Evolutionary conservation across 2,329 filamentous ascomycete species (phyloP), one percentile per base, ranked within the genome.

Genomic region (Trichocomaceae sp.): DNA sequence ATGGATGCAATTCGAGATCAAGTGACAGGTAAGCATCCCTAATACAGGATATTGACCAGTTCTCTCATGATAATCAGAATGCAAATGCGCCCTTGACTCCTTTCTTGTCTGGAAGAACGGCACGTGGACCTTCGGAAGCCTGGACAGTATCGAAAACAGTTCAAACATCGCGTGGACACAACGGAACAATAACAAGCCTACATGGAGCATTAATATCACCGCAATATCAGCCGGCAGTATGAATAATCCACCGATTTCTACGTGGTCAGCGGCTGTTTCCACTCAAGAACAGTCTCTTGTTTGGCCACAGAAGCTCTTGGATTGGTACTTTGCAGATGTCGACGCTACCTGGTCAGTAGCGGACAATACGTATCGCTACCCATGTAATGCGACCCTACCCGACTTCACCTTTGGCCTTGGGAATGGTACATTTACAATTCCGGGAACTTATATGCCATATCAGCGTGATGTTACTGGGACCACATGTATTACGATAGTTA

Each of bases 131-230:
- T 33, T 52, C 31, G 26, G 39, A 12, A 45, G 23, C 22, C 26
- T 52, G n/a, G 39, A 44, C 15, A 45, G 41, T 13, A 1, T 33
- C 3, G 10, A 44, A 31, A 1, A n/a, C 15, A 2, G 17, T 52
- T 6, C 39, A 35, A 23, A 8, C 22, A 52, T 52, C 26, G 33
- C 48, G 1, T 52, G 39, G 39, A 23, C 41, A 8, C 39, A 45
- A 23, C 39, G 39, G 29, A 52, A 52, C 26, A 35, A 23, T 45
- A 23, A 35, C 22, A n/a, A 52, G 23, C 23, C 41, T n/a, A 45
- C 23, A 2, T 52, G 39, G 50, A 52, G 41, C 33, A 3, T 52
- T 17, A 52, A 52, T 52, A 23, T 52, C 35, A 9, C 50, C 19
- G 50, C 26, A 26, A 35, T 50, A n/a, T 50, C 33, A 4, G 35